Conservation (phyloP, 768 basidiomycete genomes). For the Boletus reticulatus region DNA sequence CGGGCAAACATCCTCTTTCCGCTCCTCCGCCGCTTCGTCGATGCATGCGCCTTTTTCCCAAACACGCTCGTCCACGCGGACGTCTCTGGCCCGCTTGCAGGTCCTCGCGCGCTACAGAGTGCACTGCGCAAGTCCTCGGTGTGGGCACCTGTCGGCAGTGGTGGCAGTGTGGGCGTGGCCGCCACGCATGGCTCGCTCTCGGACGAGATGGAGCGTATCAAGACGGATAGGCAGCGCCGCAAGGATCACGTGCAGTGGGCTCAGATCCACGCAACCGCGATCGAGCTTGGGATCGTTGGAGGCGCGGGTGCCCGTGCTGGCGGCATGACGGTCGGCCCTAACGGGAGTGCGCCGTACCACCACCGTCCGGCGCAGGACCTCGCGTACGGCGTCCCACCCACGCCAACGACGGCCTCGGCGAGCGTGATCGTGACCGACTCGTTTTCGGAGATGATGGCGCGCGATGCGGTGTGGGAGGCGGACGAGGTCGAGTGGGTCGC, state of each 20-base stretch:
- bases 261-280: conserved; percentile 60
- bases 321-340: background rate
- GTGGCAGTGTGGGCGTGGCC: too few species aligned
- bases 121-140: conserved; percentile 55
- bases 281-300: conserved; percentile 53
- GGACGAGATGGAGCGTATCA: conserved; percentile 64
- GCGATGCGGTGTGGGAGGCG: conserved; percentile 65
- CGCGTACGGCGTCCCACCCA: conserved; percentile 35
- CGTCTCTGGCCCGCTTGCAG: conserved; percentile 52
- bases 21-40: conserved; percentile 47
- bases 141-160: conserved; percentile 40
- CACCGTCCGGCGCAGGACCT: conserved; percentile 37
- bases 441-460: conserved; percentile 59
- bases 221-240: conserved; percentile 54
- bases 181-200: conserved; percentile 37
- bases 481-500: conserved; percentile 72
- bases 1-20: conserved; percentile 11
- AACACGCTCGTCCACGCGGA: conserved; percentile 50
- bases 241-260: conserved; percentile 70
- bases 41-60: conserved; percentile 53
- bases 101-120: conserved; percentile 56
- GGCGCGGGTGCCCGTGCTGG: background rate
- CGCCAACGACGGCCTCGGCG: background rate
- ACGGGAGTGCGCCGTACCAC: conserved; percentile 23
- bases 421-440: conserved; percentile 19